These are phyloP conservation scores for Bryoerythrophyllum caledonicum DNA, from an alignment of 225 moss, liverwort and hornwort species.

Conservation along the genomic window DNA sequence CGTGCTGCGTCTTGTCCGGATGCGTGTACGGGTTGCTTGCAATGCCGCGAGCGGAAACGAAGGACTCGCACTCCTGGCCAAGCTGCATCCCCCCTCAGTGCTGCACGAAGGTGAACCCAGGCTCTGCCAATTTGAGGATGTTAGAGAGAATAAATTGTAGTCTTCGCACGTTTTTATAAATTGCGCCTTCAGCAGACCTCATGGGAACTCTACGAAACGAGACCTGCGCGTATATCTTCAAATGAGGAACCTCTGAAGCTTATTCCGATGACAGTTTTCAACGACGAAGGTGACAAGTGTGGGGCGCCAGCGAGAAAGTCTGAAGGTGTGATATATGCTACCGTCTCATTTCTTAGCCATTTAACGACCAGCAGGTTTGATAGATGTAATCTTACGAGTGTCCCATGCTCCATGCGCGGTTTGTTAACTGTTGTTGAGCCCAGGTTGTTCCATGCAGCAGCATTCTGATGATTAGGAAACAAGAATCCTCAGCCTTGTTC, in stretches of 20 bases:
- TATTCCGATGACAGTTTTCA: constrained; percentile 47
- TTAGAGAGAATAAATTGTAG: background rate
- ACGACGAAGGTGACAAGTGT: constrained; percentile 24
- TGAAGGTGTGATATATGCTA: background rate
- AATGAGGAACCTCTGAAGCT: constrained; percentile 38
- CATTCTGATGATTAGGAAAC: constrained; percentile 42
- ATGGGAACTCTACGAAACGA: background rate
- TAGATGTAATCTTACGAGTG: background rate
- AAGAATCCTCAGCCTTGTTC: background rate
- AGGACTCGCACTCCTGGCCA: constrained; percentile 48
- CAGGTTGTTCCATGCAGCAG: constrained; percentile 12
- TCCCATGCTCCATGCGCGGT: background rate
- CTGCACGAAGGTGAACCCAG: constrained; percentile 43
- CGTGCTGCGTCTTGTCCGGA: constrained; percentile 9
- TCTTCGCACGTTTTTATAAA: background rate
- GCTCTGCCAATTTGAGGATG: background rate
- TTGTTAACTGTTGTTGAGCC: background rate
- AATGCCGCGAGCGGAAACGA: constrained; percentile 54
- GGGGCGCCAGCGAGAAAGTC: constrained; percentile 16
- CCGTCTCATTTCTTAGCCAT: background rate
- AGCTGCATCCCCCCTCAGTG: constrained; percentile 41
- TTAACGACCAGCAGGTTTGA: background rate
- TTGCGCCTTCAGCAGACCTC: background rate
- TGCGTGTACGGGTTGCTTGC: constrained; percentile 22
- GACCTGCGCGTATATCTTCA: background rate